These are phyloP conservation scores for Lentinula sp. DNA, from an alignment of 768 basidiomycete species.

Conservation along the genomic window DNA sequence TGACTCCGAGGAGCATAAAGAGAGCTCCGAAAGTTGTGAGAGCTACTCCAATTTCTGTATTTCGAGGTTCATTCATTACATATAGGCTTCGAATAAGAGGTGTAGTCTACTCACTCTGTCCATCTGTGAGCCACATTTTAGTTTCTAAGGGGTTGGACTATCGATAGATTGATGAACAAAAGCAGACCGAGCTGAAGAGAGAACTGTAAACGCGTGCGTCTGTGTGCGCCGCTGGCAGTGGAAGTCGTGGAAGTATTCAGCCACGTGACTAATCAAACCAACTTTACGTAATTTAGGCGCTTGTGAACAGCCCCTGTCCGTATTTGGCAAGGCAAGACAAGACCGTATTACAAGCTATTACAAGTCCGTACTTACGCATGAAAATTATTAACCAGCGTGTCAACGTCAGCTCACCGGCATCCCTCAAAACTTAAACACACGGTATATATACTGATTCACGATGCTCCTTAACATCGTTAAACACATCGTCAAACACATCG, in stretches of 20 bases:
- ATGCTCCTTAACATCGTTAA: neutral
- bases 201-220: neutral
- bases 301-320: too few species aligned
- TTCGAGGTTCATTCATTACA: too few species aligned
- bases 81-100: neutral
- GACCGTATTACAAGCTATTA: too few species aligned
- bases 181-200: neutral
- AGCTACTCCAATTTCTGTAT: conserved; percentile 89
- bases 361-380: too few species aligned
- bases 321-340: too few species aligned
- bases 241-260: neutral
- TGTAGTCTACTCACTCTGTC: neutral
- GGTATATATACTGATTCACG: too few species aligned
- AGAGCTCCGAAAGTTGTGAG: conserved; percentile 91
- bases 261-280: neutral
- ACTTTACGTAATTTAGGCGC: too few species aligned
- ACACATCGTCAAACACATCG: neutral
- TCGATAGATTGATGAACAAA: neutral
- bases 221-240: neutral
- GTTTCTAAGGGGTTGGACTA: neutral
- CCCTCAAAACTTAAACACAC: neutral
- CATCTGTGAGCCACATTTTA: conserved; percentile 5
- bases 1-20: conserved; percentile 94
- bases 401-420: neutral
- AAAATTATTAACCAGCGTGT: too few species aligned